Evolutionary conservation across 129 eudicot species (phyloP), one percentile per base, ranked within the genome.

Genomic region (Centaurea solstitialis): DNA sequence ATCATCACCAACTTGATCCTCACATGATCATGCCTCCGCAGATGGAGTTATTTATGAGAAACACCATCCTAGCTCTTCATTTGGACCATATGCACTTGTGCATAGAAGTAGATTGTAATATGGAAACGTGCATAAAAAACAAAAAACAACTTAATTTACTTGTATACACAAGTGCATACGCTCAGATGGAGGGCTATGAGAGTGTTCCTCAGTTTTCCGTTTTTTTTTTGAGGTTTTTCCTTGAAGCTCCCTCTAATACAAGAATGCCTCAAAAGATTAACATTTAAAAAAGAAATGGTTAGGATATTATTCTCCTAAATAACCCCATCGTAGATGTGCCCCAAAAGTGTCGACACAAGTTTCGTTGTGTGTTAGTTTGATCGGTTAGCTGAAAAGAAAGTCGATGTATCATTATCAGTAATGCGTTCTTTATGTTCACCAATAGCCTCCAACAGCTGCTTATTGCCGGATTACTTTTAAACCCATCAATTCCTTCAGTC

Each of bases 401-500:
- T 62, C 9, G 3, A 45, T 13, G 59, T 12, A 45, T 12, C 59
- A 45, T 59, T 13, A n/a, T 62, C 13, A 20, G 28, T 62, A 20
- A 21, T 62, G 11, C 13, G 11, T 62, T 62, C 68, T 62, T 21
- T 18, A 62, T 62, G 68, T 62, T 62, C 68, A 62, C 12, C 23
- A 1, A 21, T 62, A 21, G 26, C 28, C 28, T 62, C 68, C 65
- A 57, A 61, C 26, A 22, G 68, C 9, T 64, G 68, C 30, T 64
- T 64, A 64, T 9, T 64, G 68, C 30, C 30, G 13, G 68, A 64
- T 10, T 9, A 21, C 68, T 18, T 64, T 64, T 64, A 22, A 4
- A 64, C 64, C 66, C 81, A 77, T 77, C 81, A 77, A 65, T 66
- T 77, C 73, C 65, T 61, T 77, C 66, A 77, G 41, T 65, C 24